Evolutionary conservation across 164 flowering plant species (phyloP).

Genomic region (Kalanchoe fedtschenkoi): DNA sequence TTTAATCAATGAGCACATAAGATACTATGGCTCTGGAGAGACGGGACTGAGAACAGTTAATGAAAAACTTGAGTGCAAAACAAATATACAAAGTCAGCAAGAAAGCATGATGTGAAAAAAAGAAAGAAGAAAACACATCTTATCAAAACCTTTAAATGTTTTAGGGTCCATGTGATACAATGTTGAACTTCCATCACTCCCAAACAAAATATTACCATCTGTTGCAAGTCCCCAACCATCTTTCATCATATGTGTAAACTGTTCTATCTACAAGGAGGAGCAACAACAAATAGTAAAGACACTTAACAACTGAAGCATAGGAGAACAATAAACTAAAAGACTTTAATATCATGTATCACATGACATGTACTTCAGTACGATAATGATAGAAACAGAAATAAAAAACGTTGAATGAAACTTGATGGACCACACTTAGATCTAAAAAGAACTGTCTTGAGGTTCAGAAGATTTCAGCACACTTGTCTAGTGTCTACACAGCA

Average conservation of each 20-base stretch:
- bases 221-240: constrained; percentile 99
- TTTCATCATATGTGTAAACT: constrained; percentile 65
- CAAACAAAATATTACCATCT: constrained; percentile 82
- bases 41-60: background rate
- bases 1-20: background rate
- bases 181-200: constrained; percentile 93
- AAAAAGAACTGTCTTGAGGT: background rate
- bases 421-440: background rate
- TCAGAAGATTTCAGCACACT: background rate
- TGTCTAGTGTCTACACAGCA: background rate
- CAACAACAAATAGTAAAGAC: constrained; percentile 1
- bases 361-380: background rate
- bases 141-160: constrained; percentile 52
- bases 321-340: background rate
- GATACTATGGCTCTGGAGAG: background rate
- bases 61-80: background rate
- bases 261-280: constrained; percentile 35
- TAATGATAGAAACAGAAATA: background rate
- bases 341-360: background rate
- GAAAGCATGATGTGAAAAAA: background rate
- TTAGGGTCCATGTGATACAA: constrained; percentile 65
- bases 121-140: background rate
- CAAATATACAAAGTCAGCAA: background rate
- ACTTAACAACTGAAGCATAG: background rate
- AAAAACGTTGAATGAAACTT: background rate